These are phyloP conservation scores for Cryptosporidium xiaoi DNA, from an alignment of 169 alveolate genomes.

Conservation along the genomic window DNA sequence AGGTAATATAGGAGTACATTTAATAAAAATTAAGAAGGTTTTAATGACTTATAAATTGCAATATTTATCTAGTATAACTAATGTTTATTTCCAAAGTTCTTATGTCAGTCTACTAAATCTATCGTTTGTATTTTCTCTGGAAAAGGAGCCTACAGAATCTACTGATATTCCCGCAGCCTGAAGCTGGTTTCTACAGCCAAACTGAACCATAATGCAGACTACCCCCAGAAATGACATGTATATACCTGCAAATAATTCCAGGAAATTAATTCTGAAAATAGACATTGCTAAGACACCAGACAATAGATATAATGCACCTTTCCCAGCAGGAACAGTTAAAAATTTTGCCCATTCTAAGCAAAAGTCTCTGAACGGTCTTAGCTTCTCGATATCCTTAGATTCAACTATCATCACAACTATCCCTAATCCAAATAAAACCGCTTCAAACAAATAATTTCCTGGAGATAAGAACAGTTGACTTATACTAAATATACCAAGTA, in stretches of 20 bases:
- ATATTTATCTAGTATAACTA: no score
- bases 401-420: constrained; percentile 66
- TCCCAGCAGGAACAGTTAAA: constrained; percentile 72
- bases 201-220: constrained; percentile 68
- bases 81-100: no score
- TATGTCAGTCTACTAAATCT: constrained; percentile 67
- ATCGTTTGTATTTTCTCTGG: constrained; percentile 69
- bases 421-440: constrained; percentile 65
- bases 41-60: no score
- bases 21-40: no score
- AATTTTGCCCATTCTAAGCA: constrained; percentile 75
- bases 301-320: constrained; percentile 52
- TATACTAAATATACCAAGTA: constrained; percentile 62
- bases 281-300: constrained; percentile 72
- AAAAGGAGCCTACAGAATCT: constrained; percentile 43
- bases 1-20: no score
- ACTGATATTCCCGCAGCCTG: constrained; percentile 73
- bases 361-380: constrained; percentile 65
- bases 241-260: constrained; percentile 62
- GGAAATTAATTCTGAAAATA: constrained; percentile 59
- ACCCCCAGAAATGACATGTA: constrained; percentile 71
- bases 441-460: constrained; percentile 65
- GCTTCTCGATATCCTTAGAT: constrained; percentile 62
- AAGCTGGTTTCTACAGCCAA: constrained; percentile 68
- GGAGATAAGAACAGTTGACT: constrained; percentile 71